Conservation (phyloP, 2,329 filamentous ascomycete species). For the Daldinia sp. region DNA sequence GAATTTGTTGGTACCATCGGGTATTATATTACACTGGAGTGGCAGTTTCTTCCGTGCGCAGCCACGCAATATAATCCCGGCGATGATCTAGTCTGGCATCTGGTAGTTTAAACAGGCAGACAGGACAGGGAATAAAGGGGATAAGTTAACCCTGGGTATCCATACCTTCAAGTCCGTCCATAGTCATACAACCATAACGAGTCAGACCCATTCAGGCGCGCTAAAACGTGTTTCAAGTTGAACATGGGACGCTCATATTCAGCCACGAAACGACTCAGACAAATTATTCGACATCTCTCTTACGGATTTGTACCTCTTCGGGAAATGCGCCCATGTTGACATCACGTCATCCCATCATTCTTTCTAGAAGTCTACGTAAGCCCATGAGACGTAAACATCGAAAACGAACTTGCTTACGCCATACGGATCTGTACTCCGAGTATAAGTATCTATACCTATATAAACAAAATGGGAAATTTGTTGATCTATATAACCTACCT, state of each 20-base stretch:
- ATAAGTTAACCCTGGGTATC: no score
- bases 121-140: slow-evolving; percentile 23
- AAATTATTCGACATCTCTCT: slow-evolving; percentile 25
- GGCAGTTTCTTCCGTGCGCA: slow-evolving; percentile 26
- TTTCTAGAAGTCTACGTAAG: slow-evolving; percentile 30
- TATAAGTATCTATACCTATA: no score
- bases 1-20: slow-evolving; percentile 23
- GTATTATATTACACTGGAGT: slow-evolving; percentile 21
- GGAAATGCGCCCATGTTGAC: slow-evolving; percentile 24
- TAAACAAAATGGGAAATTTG: not conserved
- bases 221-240: slow-evolving; percentile 43
- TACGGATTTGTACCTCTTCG: slow-evolving; percentile 20
- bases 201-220: slow-evolving; percentile 11
- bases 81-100: slow-evolving; percentile 30
- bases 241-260: slow-evolving; percentile 37
- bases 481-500: not conserved
- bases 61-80: slow-evolving; percentile 33
- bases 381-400: slow-evolving; percentile 1
- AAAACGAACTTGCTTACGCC: not conserved
- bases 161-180: no score
- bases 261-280: slow-evolving; percentile 37
- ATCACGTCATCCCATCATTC: slow-evolving; percentile 18
- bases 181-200: no score
- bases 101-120: no score
- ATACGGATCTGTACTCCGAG: no score